These are phyloP conservation scores for Polyporus tsugae DNA, from an alignment of 1,284 basidiomycete genomes.

Conservation along the genomic window DNA sequence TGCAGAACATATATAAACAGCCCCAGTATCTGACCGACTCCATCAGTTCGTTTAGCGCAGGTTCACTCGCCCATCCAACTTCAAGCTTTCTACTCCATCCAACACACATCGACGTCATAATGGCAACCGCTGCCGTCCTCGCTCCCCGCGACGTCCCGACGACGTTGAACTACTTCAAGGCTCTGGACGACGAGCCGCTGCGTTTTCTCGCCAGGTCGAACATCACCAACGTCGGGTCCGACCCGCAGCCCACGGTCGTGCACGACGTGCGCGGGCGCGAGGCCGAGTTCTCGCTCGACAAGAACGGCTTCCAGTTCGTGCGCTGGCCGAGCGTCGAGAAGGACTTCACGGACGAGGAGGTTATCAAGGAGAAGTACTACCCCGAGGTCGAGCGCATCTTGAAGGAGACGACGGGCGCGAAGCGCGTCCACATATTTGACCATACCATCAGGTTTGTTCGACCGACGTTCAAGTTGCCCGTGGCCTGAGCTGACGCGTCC, in stretches of 20 bases:
- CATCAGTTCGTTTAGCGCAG: neutral
- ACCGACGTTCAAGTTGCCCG: constrained; percentile 31
- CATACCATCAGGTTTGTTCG: constrained; percentile 48
- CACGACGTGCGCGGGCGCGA: constrained; percentile 45
- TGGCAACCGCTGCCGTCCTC: constrained; percentile 42
- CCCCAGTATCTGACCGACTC: neutral
- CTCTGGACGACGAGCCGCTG: constrained; percentile 37
- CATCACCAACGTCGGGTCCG: constrained; percentile 38
- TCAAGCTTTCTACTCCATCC: neutral
- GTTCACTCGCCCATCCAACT: neutral
- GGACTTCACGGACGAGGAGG: constrained; percentile 50
- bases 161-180: constrained; percentile 42
- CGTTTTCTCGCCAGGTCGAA: constrained; percentile 37
- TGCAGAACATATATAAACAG: neutral
- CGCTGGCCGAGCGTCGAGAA: constrained; percentile 44
- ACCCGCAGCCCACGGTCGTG: constrained; percentile 37
- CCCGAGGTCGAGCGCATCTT: constrained; percentile 52
- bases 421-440: constrained; percentile 53
- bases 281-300: constrained; percentile 46
- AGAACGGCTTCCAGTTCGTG: constrained; percentile 53
- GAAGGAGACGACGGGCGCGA: constrained; percentile 50
- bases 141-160: constrained; percentile 42
- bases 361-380: constrained; percentile 49
- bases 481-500: neutral
- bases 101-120: constrained; percentile 19